Base-by-base conservation (phyloP, 306 rosid genomes). In the Quillaja saponaria region DNA sequence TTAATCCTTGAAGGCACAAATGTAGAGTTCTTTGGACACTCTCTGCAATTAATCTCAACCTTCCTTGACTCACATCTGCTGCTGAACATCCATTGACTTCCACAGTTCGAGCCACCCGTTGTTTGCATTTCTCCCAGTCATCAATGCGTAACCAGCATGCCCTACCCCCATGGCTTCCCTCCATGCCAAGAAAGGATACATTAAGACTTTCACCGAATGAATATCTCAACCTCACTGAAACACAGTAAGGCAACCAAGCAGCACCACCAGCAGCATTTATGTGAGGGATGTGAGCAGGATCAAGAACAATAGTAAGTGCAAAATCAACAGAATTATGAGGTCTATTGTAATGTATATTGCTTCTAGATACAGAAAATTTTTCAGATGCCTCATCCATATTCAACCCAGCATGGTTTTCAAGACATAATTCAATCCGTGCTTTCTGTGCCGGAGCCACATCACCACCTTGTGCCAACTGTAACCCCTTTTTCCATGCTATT, bases 161-260 rank as follows among this genome's bases (percentile, higher is more conserved):
- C 75, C 85, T 89, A 60, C 97, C 97, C 44, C 99, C 97, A 67
- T 94, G 99, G 87, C 99, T 94, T 80, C 99, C 99, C 66, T 84
- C 91, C 95, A 94, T 87, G 20, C 89, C 86, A 42, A 89, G 81
- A 76, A 89, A 94, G 35, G 90, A 80, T n/a, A 89, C 95, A 47
- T 49, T 78, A n/a, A 78, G 75, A 66, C 31, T 89, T 68, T 94
- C 99, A 0, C 91, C 87, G 63, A 94, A 94, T 10, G 88, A 87
- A 78, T 87, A 89, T 64, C 85, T 87, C 80, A 94, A 78, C 76
- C 82, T 87, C 49, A 94, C 96, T 0, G 99, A 94, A 54, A 90
- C 90, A 71, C 99, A 94, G 71, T 92, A 94, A 6, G 96, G 99
- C 82, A 94, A 74, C 99, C 99, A 94, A 15, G 99, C 97, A 54